Evolutionary conservation across 1,284 basidiomycete species (phyloP).

Genomic region (Prillingera fragicola): DNA sequence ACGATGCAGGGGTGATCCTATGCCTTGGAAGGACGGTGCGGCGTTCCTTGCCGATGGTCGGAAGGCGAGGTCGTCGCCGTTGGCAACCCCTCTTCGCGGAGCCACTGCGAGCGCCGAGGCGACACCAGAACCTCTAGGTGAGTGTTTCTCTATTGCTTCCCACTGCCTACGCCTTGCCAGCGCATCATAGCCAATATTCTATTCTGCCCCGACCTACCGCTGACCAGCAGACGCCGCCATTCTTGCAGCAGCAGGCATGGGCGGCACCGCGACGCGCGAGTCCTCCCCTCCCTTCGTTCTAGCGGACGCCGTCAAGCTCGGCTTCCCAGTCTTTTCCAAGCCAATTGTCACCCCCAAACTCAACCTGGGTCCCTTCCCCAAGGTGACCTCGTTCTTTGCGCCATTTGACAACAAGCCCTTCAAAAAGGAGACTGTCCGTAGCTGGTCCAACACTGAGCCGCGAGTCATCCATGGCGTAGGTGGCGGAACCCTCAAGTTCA

Average conservation of each 20-base stretch:
- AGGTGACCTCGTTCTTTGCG: constrained; percentile 38
- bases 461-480: constrained; percentile 30
- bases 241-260: constrained; percentile 5
- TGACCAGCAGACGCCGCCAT: constrained; percentile 6
- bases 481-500: constrained; percentile 37
- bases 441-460: constrained; percentile 25
- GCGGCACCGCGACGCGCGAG: constrained; percentile 6
- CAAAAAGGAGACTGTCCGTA: constrained; percentile 33
- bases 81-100: constrained; percentile 10
- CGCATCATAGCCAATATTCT: no score
- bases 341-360: constrained; percentile 37
- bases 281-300: constrained; percentile 27
- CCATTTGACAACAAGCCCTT: constrained; percentile 37
- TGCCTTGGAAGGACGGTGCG: constrained; percentile 25
- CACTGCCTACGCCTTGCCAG: constrained; percentile 1
- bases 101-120: constrained; percentile 22
- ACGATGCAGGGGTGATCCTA: constrained; percentile 21
- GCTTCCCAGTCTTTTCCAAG: constrained; percentile 42
- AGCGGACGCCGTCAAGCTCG: constrained; percentile 32
- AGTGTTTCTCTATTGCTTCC: background rate
- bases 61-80: constrained; percentile 3
- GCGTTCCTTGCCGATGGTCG: constrained; percentile 10
- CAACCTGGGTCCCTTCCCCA: constrained; percentile 33
- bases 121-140: constrained; percentile 27
- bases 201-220: no score